Evolutionary conservation across 352 stramenopile species (phyloP), one percentile per base, ranked within the genome.

Genomic region (Phytophthora litchii): DNA sequence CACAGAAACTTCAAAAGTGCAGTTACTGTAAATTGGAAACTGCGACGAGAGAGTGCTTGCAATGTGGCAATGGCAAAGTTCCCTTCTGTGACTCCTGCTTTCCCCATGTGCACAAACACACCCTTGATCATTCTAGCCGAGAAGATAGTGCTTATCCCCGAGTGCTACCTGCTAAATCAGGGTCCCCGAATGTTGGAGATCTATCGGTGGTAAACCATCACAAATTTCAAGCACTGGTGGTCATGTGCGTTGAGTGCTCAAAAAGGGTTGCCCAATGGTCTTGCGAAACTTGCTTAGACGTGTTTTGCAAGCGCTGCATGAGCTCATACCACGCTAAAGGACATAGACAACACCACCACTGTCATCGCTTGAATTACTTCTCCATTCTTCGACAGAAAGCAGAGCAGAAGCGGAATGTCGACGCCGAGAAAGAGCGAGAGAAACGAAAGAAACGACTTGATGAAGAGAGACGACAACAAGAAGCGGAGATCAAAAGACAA

Each of bases 81-180:
- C 74, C 83, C 1, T 92, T 77, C 34, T 92, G 80, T 50, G 83
- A 92, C 36, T 61, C 60, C 8, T 92, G 83, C 54, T 92, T 86
- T 47, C 70, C 69, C 0, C 71, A 84, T 20, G 61, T 85, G 0
- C 82, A 91, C 47, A 65, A 70, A 13, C 42, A 55, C 17, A 35
- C 34, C 9, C 25, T 36, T 7, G 41, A 34, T 17, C 16, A 45
- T 11, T 10, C 34, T 4, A 42, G 34, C 38, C 4, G 32, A 49
- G 21, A 40, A 11, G 6, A 20, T 6, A 14, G 13, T 36, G 37
- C 7, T 2, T n/a, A 25, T 14, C 23, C 35, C 3, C 6, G 12
- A 10, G 21, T 48, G n/a, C 41, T 37, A 19, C 17, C 16, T 1
- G 29, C 17, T 13, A 48, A 46, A 2, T 11, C 49, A 40, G 25